Evolutionary conservation across 1,139 yeast genomes (phyloP), one percentile per base, ranked within the genome.

Genomic region (Protomyces gravidus): DNA sequence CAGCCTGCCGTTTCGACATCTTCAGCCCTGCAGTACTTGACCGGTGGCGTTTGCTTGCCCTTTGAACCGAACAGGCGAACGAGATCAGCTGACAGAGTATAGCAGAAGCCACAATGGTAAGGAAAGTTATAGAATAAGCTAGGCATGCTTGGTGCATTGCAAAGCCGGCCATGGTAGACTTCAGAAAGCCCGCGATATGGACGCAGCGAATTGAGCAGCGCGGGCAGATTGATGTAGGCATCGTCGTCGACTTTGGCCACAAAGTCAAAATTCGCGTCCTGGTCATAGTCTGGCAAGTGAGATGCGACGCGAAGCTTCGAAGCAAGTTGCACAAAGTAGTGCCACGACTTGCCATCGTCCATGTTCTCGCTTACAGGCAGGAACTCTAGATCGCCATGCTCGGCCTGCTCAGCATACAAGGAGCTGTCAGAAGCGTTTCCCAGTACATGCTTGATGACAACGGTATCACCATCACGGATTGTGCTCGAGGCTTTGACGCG

Each of bases 241-340:
- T 55, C 59, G 23, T 55, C 52, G 33, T 55, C 59, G n/a, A 47
- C 28, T 27, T 55, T 55, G 21, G 30, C 32, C n/a, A 33, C n/a
- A 36, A 32, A 55, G 26, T 52, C 45, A 25, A 36, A 52, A 6
- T 40, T 49, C 6, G 7, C 23, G 19, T 49, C 56, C 13, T 11
- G 15, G 7, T 15, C 46, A 15, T 36, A 42, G 7, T 27, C 47
- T 5, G 36, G 33, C 23, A 36, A 19, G 33, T 30, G 26, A 4
- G 36, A 50, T 5, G 15, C 19, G 48, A 45, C 25, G 13, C 36
- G 36, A 19, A 17, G 11, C 42, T 17, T n/a, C 19, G 9, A 23
- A 15, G 21, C 17, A 13, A 36, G 17, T 15, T 36, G 42, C 19
- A 28, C 19, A 17, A 52, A 52, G 50, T 26, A 52, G 23, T 42